Conservation (phyloP, 78 protist genomes). For the Guillardia theta region DNA sequence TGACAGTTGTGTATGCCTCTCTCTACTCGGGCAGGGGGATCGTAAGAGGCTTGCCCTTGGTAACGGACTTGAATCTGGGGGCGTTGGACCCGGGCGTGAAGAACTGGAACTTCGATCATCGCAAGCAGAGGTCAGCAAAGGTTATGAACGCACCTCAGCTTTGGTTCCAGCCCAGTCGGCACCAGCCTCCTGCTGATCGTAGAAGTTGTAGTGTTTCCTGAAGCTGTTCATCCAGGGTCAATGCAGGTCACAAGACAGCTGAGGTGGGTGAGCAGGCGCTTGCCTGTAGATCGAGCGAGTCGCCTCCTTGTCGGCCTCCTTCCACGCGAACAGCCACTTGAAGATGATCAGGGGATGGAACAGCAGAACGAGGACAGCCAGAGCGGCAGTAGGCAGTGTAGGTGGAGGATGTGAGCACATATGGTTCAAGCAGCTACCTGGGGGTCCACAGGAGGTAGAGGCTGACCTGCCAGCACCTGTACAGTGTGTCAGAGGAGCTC, state of each 20-base stretch:
- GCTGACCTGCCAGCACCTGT: neutral
- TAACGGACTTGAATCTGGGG: neutral
- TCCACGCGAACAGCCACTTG: conserved; percentile 8
- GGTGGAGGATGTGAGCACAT: too few species aligned
- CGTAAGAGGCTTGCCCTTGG: neutral
- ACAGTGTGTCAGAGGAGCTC: neutral
- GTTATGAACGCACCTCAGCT: neutral
- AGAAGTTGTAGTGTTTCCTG: conserved; percentile 13
- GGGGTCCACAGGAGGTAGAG: neutral
- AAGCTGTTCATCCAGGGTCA: too few species aligned
- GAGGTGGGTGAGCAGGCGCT: too few species aligned
- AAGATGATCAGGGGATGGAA: too few species aligned
- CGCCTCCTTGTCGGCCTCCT: conserved; percentile 19
- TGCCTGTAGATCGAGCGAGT: neutral
- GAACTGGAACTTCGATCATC: neutral
- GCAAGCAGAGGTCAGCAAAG: neutral
- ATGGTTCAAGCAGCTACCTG: too few species aligned
- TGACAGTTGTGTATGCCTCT: neutral
- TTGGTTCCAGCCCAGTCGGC: neutral
- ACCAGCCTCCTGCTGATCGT: conserved; percentile 31
- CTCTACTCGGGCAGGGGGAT: neutral
- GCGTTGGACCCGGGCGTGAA: neutral
- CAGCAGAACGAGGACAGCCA: too few species aligned
- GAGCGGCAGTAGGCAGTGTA: too few species aligned
- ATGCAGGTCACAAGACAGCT: too few species aligned